Base-by-base conservation (phyloP, 2,329 filamentous ascomycete species). In the Furcasterigmium sp. region DNA sequence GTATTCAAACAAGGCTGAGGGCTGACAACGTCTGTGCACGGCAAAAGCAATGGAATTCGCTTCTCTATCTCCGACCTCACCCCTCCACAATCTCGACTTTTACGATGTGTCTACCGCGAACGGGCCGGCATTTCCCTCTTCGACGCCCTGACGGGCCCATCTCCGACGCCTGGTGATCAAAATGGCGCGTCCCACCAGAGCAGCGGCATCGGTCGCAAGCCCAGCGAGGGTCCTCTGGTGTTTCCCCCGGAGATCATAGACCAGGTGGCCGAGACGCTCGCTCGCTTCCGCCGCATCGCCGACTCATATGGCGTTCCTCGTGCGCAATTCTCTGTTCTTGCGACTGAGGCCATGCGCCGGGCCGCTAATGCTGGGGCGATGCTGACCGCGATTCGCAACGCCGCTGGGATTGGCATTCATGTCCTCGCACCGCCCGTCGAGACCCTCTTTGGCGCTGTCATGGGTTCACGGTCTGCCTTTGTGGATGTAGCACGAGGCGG, bases 31-130 rank as follows among this genome's bases (percentile, higher is more conserved):
- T 21, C 35, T 21, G 11, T 37, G 35, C 20, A 4, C 6, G 8
- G 4, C 17, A 21, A 21, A 18, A 88, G 89, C 70, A 96, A 95
- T 70, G 91, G 90, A 55, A 91, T 95, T 55, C 87, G 91, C 43
- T 95, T 95, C 71, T 91, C 88, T 36, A 88, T 95, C 56, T 87
- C 89, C 8, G 82, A 89, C 51, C 74, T 94, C n/a, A 76, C 82
- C 4, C 82, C 85, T 18, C 78, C 81, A 4, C 78, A 72, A 30
- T 75, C 85, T 19, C 84, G 90, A 19, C 79, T 90, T 19, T 74
- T 95, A 34, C 82, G 76, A 15, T 91, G 85, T 20, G 56, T 95
- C 44, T 94, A 88, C 64, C 80, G 85, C 54, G 81, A 89, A 54
- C 83, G 91, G 6, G 84, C 82, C 9, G 78, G 75, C 18, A 93